Evolutionary conservation across 2,329 filamentous ascomycete genomes (phyloP), one percentile per base, ranked within the genome.

Genomic region (Onygenales sp.): DNA sequence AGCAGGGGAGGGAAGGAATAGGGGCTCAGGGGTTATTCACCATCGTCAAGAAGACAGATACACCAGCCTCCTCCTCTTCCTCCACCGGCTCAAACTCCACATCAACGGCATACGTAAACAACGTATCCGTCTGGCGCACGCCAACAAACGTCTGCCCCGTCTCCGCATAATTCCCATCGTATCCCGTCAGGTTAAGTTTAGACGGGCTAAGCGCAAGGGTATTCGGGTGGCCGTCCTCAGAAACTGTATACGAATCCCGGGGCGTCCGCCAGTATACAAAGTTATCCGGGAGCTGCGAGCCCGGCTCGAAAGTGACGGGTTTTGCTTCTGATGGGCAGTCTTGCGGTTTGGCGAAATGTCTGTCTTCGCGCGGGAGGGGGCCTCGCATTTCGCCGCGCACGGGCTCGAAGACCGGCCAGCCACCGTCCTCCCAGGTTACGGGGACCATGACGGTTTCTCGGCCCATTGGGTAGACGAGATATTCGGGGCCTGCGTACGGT

Each of bases 201-300:
- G 76, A 79, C 0, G 78, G 76, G 2, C 55, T 68, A 0, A 83
- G 63, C 2, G 69, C 68, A 0, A 82, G 68, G 0, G 69, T 71
- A 56, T 75, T 67, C 0, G 67, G 64, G 46, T 74, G 71, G 0
- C 63, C 71, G 0, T 58, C 61, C 0, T 70, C 70, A 1, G 75
- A 81, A 17, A 75, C 56, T 2, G 62, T 67, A 68, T 74, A 83
- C 57, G 68, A 72, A 3, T 62, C 66, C 0, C 69, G 59, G 43
- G 79, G 79, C 14, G 73, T 77, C 6, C 81, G 72, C 70, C 79
- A 80, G 69, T 79, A 71, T 1, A 78, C 73, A 59, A 83, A 78
- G 58, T 82, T 77, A 0, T 70, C 69, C 7, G 79, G 79, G 0
- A 83, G 62, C 1, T 60, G 57, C 2, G 69, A 69, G 1, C 66